A percentile compares a stretch with the other conserved stretches of the same genome.
These are phyloP conservation scores for Suillus clintonianus DNA, from an alignment of 768 basidiomycete genomes.

Conservation along the genomic window DNA sequence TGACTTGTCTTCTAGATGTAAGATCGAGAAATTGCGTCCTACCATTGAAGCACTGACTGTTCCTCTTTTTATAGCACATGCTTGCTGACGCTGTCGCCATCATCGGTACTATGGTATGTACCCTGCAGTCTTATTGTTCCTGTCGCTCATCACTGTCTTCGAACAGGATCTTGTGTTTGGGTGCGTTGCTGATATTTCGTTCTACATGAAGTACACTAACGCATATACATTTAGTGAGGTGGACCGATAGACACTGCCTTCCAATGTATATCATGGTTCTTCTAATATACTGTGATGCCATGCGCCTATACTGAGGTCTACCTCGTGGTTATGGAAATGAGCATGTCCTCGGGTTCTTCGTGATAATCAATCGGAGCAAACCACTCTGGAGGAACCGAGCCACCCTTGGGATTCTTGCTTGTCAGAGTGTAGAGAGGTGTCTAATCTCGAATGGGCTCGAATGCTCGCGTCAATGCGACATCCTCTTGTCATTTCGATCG, in stretches of 20 bases:
- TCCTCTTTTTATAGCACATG: constrained; percentile 61
- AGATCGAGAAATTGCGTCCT: constrained; percentile 14
- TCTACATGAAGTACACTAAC: not conserved
- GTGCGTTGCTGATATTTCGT: constrained; percentile 47
- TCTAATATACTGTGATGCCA: not conserved
- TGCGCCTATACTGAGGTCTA: not conserved
- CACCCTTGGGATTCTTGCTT: not conserved
- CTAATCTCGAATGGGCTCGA: not conserved
- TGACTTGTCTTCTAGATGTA: constrained; percentile 36
- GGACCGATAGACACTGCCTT: constrained; percentile 30
- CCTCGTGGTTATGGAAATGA: not conserved
- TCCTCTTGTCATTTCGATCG: not conserved
- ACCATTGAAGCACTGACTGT: constrained; percentile 10
- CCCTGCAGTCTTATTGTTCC: constrained; percentile 5
- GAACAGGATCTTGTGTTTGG: constrained; percentile 88
- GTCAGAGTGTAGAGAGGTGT: not conserved
- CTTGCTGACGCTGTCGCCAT: constrained; percentile 94
- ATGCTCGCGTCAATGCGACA: not conserved
- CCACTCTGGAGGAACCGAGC: not conserved
- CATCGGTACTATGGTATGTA: constrained; percentile 92
- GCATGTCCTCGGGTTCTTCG: not conserved
- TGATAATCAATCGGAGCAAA: not conserved
- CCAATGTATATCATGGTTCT: not conserved
- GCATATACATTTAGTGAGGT: constrained; percentile 23
- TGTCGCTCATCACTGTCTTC: constrained; percentile 11